Evolutionary conservation across 2,329 filamentous ascomycete species (phyloP).

Genomic region (Tolypocladium pustulatum): DNA sequence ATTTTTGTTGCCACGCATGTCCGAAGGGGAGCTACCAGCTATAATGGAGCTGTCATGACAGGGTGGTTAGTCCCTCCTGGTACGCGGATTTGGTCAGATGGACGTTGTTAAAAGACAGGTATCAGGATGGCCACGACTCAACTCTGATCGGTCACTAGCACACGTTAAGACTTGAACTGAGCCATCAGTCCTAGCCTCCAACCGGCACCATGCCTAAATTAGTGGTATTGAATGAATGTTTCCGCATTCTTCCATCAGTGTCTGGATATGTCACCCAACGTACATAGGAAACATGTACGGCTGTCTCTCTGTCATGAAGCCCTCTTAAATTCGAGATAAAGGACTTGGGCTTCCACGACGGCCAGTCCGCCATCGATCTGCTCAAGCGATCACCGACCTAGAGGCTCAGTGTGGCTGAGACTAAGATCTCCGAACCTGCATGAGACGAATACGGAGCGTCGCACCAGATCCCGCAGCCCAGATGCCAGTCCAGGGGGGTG

Average conservation of each 20-base stretch:
- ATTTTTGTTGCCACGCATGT: constrained; percentile 34
- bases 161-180: neutral
- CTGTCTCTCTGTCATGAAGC: neutral
- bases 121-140: neutral
- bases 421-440: neutral
- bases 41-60: neutral
- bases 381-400: neutral
- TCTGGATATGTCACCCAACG: no score
- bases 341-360: no score
- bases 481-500: neutral
- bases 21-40: neutral
- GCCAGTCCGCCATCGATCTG: neutral
- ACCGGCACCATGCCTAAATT: no score
- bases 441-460: neutral
- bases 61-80: neutral
- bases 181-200: neutral
- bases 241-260: no score
- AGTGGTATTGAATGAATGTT: neutral
- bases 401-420: neutral
- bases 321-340: neutral
- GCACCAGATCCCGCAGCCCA: neutral
- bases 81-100: neutral
- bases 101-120: neutral
- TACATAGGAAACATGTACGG: no score
- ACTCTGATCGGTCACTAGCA: neutral